phyloP scores from a whole-genome alignment of 306 rosid species.

The Dicorynia guianensis region DNA sequence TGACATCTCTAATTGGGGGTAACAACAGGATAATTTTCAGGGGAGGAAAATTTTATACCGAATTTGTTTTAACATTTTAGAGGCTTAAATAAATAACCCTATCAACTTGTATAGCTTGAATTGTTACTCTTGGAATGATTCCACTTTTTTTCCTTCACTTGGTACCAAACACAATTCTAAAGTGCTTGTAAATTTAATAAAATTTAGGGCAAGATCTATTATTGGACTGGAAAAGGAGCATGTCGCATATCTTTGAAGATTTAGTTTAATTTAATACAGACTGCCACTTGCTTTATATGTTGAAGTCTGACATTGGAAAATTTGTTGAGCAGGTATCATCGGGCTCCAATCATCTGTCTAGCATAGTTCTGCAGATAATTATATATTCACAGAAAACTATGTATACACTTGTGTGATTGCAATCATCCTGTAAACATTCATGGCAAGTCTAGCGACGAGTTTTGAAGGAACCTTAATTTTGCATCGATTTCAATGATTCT shows the following conservation, averaged over 20 bases:
- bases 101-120: too few species aligned
- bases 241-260: neutral
- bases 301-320: conserved; percentile 33
- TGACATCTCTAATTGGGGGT: too few species aligned
- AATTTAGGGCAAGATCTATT: neutral
- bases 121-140: too few species aligned
- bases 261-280: conserved; percentile 8
- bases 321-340: conserved; percentile 68
- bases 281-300: neutral
- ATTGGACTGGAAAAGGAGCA: neutral
- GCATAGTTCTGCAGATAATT: conserved; percentile 18
- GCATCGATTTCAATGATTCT: too few species aligned
- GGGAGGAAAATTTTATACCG: neutral
- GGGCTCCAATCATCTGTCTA: conserved; percentile 81
- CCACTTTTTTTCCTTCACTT: too few species aligned
- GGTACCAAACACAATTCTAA: neutral
- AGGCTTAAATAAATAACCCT: too few species aligned
- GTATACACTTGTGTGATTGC: neutral
- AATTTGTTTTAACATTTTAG: conserved; percentile 13
- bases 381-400: conserved; percentile 19
- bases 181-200: neutral
- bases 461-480: neutral
- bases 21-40: too few species aligned
- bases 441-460: conserved; percentile 1
- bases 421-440: conserved; percentile 22